phyloP scores from a whole-genome alignment of 1,284 basidiomycete genomes.

The Cutaneotrichosporon dermatis region DNA sequence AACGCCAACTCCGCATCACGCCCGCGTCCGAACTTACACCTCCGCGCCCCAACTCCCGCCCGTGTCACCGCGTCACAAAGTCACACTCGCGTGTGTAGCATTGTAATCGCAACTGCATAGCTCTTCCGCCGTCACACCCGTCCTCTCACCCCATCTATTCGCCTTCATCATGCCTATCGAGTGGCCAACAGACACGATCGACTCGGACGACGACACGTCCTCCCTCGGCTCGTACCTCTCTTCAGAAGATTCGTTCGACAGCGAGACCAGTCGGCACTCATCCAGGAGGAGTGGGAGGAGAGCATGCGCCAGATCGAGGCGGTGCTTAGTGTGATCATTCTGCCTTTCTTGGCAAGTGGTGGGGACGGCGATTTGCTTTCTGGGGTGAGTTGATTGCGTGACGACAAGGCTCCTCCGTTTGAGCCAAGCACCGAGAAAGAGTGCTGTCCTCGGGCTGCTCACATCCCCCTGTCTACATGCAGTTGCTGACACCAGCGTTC shows the following conservation, averaged over 20 bases:
- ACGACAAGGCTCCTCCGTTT: too few relatives aligned
- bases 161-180: slow-evolving; percentile 31
- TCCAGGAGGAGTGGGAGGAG: slow-evolving; percentile 89
- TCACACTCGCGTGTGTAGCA: too few relatives aligned
- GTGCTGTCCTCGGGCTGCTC: too few relatives aligned
- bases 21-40: too few relatives aligned
- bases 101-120: too few relatives aligned
- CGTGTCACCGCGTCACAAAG: too few relatives aligned
- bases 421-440: too few relatives aligned
- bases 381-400: slow-evolving; percentile 59
- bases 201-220: slow-evolving; percentile 16
- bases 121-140: neutral
- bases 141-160: neutral
- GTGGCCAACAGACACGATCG: slow-evolving; percentile 23
- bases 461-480: too few relatives aligned
- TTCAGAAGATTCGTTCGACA: slow-evolving; percentile 54
- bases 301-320: slow-evolving; percentile 76
- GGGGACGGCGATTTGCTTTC: slow-evolving; percentile 77
- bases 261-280: slow-evolving; percentile 61
- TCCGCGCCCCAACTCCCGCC: too few relatives aligned
- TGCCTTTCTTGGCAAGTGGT: slow-evolving; percentile 81
- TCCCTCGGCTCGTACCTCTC: slow-evolving; percentile 44
- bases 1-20: too few relatives aligned
- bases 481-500: slow-evolving; percentile 55
- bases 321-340: slow-evolving; percentile 69